Conservation (phyloP, 129 eudicot species). For the Chrysanthemum seticuspe region DNA sequence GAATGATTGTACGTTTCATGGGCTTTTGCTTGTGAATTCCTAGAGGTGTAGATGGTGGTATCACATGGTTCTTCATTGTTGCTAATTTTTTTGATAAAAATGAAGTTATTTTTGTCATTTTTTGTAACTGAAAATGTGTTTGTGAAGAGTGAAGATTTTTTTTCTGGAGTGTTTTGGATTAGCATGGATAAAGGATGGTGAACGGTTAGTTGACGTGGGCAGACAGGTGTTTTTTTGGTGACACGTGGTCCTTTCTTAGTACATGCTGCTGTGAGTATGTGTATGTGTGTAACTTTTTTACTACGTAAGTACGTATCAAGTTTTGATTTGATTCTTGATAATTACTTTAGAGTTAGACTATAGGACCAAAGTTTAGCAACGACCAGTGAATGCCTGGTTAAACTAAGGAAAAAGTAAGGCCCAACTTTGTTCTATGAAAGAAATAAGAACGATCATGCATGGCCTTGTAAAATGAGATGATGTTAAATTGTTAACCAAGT, state of each 20-base stretch:
- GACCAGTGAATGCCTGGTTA: too few species aligned
- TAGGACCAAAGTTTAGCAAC: too few species aligned
- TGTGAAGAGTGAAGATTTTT: background rate
- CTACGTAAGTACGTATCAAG: too few species aligned
- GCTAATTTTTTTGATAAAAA: slow-evolving; percentile 2
- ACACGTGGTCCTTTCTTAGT: slow-evolving; percentile 17
- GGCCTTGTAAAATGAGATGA: too few species aligned
- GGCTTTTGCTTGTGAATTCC: slow-evolving; percentile 25
- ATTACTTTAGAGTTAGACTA: too few species aligned
- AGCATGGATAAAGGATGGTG: slow-evolving; percentile 2
- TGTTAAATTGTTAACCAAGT: too few species aligned
- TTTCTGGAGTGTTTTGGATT: slow-evolving; percentile 3
- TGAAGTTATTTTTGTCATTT: slow-evolving; percentile 11
- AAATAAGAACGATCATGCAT: too few species aligned
- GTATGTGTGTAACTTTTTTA: too few species aligned
- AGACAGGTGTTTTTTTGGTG: slow-evolving; percentile 7
- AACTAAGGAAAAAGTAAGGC: too few species aligned
- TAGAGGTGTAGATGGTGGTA: slow-evolving; percentile 15
- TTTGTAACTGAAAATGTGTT: background rate
- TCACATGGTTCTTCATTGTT: slow-evolving; percentile 24
- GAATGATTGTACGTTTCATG: slow-evolving; percentile 28
- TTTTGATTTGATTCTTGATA: too few species aligned
- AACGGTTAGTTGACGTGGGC: slow-evolving; percentile 23
- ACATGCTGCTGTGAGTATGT: too few species aligned
- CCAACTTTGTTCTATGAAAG: too few species aligned